phyloP scores from a whole-genome alignment of 768 basidiomycete species.

The Kwoniella sp. region DNA sequence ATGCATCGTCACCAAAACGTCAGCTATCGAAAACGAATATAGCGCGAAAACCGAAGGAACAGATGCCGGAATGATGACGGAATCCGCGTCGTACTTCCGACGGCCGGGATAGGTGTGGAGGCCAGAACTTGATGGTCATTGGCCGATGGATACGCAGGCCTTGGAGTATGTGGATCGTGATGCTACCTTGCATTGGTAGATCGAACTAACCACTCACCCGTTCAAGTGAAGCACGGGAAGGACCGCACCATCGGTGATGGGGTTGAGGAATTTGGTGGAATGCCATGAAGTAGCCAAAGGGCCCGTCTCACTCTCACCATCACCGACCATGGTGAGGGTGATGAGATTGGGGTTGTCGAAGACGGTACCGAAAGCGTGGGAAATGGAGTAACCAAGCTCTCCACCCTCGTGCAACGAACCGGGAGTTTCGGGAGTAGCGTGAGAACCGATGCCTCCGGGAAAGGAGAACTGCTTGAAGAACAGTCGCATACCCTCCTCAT shows the following conservation, averaged over 20 bases:
- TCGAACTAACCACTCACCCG: too few species aligned
- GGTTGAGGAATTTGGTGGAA: conserved; percentile 84
- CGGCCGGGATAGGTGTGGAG: not conserved
- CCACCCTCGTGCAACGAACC: conserved; percentile 86
- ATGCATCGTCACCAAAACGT: too few species aligned
- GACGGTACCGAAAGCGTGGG: conserved; percentile 72
- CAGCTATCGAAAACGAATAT: too few species aligned
- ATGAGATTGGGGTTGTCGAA: conserved; percentile 89
- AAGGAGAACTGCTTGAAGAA: conserved; percentile 76
- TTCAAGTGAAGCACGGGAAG: conserved; percentile 85
- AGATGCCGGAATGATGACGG: not conserved
- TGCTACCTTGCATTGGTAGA: too few species aligned
- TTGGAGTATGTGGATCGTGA: not conserved
- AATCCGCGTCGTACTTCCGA: not conserved
- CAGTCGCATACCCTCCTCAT: conserved; percentile 48
- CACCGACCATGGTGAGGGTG: conserved; percentile 76
- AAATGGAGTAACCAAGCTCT: conserved; percentile 86
- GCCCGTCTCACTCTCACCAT: conserved; percentile 66
- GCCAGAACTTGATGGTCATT: not conserved
- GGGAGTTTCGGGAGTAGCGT: conserved; percentile 74
- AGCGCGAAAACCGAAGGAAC: too few species aligned
- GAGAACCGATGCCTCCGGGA: conserved; percentile 66
- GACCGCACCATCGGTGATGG: conserved; percentile 83
- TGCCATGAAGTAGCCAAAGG: conserved; percentile 65
- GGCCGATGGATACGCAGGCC: not conserved